These are phyloP conservation scores for Suzukiozyma palmioleophila DNA, from an alignment of 1,139 yeast genomes.

Conservation along the genomic window DNA sequence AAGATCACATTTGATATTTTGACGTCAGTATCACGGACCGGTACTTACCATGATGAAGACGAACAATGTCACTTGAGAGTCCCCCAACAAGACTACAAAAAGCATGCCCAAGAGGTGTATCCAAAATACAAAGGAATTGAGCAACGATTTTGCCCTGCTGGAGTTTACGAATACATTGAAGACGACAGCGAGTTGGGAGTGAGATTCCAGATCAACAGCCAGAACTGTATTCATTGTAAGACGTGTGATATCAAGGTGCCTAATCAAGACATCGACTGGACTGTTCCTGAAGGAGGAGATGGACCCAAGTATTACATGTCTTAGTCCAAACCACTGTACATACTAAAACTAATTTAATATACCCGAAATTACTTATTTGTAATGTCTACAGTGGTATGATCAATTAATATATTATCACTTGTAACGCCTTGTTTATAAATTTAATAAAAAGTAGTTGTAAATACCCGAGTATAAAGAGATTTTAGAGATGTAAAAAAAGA, in stretches of 20 bases:
- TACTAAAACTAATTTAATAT: neutral
- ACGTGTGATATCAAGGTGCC: slow-evolving; percentile 98
- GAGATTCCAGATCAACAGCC: slow-evolving; percentile 86
- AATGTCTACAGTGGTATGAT: too few species aligned
- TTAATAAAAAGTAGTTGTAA: neutral
- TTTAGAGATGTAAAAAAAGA: slow-evolving; percentile 1
- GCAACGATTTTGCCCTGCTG: slow-evolving; percentile 94
- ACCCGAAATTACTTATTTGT: neutral
- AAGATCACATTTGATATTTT: slow-evolving; percentile 81
- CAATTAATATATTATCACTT: neutral
- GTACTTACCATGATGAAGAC: slow-evolving; percentile 92
- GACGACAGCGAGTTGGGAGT: slow-evolving; percentile 66
- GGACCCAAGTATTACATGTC: slow-evolving; percentile 93
- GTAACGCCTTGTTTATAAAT: neutral
- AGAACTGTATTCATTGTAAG: slow-evolving; percentile 96
- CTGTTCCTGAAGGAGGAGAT: slow-evolving; percentile 96
- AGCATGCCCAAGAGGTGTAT: slow-evolving; percentile 65
- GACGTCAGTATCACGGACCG: slow-evolving; percentile 92
- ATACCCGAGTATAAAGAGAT: neutral
- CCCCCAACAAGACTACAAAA: slow-evolving; percentile 63
- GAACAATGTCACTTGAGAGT: slow-evolving; percentile 85
- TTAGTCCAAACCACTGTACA: slow-evolving; percentile 17
- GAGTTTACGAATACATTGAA: slow-evolving; percentile 89
- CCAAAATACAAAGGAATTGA: slow-evolving; percentile 84
- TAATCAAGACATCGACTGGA: slow-evolving; percentile 89